Conservation (phyloP, 2,329 filamentous ascomycete species). For the Colletotrichum magnum region DNA sequence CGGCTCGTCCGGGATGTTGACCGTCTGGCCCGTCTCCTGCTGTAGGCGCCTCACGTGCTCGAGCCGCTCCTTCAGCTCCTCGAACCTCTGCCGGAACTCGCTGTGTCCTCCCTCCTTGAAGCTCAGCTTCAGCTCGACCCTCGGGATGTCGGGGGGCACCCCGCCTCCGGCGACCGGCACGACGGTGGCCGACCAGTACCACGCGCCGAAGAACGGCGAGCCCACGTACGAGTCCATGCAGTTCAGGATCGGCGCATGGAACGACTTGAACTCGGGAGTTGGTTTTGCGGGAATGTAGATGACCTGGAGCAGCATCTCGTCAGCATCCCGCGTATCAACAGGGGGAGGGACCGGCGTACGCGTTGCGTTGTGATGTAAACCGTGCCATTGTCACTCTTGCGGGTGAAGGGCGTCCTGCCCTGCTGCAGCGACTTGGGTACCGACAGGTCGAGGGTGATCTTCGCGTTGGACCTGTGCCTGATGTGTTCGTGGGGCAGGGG, state of each 20-base stretch:
- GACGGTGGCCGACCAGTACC: constrained; percentile 87
- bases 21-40: constrained; percentile 73
- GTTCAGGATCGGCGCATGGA: constrained; percentile 89
- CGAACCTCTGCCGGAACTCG: constrained; percentile 88
- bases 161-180: constrained; percentile 87
- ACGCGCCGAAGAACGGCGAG: constrained; percentile 92
- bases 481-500: constrained; percentile 87
- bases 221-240: constrained; percentile 88
- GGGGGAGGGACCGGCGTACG: constrained; percentile 64
- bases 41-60: constrained; percentile 85
- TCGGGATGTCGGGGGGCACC: constrained; percentile 80
- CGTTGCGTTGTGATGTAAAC: constrained; percentile 89
- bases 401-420: constrained; percentile 73
- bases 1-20: constrained; percentile 84
- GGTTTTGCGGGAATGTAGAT: constrained; percentile 86
- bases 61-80: constrained; percentile 86
- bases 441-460: constrained; percentile 82
- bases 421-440: constrained; percentile 75
- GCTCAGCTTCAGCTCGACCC: constrained; percentile 85
- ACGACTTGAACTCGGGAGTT: constrained; percentile 82
- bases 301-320: constrained; percentile 66
- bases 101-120: constrained; percentile 97
- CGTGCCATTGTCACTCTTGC: constrained; percentile 81
- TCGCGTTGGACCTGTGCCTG: constrained; percentile 83
- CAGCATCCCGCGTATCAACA: constrained; percentile 30